Evolutionary conservation across 164 flowering plant genomes (phyloP), one percentile per base, ranked within the genome.

Genomic region (Annona cherimola): DNA sequence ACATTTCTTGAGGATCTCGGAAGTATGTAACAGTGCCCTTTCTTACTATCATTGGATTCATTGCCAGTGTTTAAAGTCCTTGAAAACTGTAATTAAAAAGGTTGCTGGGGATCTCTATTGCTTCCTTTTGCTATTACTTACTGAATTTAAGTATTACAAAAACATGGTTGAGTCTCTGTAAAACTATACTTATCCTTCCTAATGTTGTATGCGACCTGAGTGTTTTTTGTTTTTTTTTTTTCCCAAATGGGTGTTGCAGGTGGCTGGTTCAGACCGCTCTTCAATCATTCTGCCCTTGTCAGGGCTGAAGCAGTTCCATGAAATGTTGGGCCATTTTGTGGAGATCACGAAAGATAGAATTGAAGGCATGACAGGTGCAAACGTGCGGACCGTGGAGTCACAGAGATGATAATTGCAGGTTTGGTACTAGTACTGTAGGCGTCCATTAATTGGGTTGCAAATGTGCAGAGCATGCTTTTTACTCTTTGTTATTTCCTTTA

Each of bases 251-350:
- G 35, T 26, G 35, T 70, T 35, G 77, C 86, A 94, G 98, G 98
- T 94, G 69, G 94, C 96, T 63, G 98, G 98, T 40, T 81, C 97
- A 46, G 98, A 94, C 73, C 86, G 98, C 39, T 94, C 98, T 4
- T 94, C 98, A 67, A 94, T 94, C 73, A 94, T 94, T 73, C 95
- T 94, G 63, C 98, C 98, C 4, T 78, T 94, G 54, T 92, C 98
- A 9, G 98, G 96, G 40, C 81, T 94, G 76, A 94, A 85, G 76
- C 96, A 89, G 81, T 92, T 92, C 66, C 84, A 94, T 74, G 97
- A 94, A 81, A 86, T 92, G 86, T 82, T 92, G 54, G 96, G 96
- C 76, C 97, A 94, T 73, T 92, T 94, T 73, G 98, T 92, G 76
- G 98, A 94, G 77, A 84, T 92, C 60, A 90, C 93, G 6, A 94